A percentile compares a stretch with the other conserved stretches of the same genome.
Conservation (phyloP, 805 yeast genomes). For the Candida chilensis region DNA sequence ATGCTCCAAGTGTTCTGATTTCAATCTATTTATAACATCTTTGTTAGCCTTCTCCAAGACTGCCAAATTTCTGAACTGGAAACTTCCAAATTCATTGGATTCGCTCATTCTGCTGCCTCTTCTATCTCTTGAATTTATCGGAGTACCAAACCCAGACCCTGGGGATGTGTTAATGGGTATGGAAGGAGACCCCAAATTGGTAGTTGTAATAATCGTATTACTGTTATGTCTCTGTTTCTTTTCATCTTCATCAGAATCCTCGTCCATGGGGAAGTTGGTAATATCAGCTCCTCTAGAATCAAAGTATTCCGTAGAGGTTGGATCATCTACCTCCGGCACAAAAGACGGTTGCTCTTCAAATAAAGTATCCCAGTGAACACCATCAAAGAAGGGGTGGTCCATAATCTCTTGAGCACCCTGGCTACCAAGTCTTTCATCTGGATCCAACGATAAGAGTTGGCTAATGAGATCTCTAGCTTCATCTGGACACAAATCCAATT, state of each 20-base stretch:
- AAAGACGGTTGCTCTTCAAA: slow-evolving; percentile 72
- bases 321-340: slow-evolving; percentile 69
- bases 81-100: slow-evolving; percentile 81
- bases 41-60: slow-evolving; percentile 91
- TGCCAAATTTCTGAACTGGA: slow-evolving; percentile 80
- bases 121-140: slow-evolving; percentile 46
- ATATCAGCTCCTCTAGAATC: slow-evolving; percentile 83
- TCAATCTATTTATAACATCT: slow-evolving; percentile 81
- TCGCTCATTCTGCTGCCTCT: slow-evolving; percentile 68
- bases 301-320: slow-evolving; percentile 86
- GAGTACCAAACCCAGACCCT: background rate
- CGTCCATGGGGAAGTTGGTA: slow-evolving; percentile 47
- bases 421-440: slow-evolving; percentile 62
- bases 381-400: slow-evolving; percentile 67
- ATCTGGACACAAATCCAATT: slow-evolving; percentile 46
- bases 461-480: slow-evolving; percentile 69
- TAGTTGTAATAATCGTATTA: slow-evolving; percentile 2
- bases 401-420: slow-evolving; percentile 75
- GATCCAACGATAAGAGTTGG: slow-evolving; percentile 54
- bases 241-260: slow-evolving; percentile 23
- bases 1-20: slow-evolving; percentile 71
- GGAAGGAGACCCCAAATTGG: slow-evolving; percentile 9
- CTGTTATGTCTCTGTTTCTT: slow-evolving; percentile 14
- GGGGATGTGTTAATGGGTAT: slow-evolving; percentile 1
- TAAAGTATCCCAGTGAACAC: slow-evolving; percentile 65